These are phyloP conservation scores for Phialocephala sp. DNA, from an alignment of 2,329 filamentous ascomycete species.

Conservation along the genomic window DNA sequence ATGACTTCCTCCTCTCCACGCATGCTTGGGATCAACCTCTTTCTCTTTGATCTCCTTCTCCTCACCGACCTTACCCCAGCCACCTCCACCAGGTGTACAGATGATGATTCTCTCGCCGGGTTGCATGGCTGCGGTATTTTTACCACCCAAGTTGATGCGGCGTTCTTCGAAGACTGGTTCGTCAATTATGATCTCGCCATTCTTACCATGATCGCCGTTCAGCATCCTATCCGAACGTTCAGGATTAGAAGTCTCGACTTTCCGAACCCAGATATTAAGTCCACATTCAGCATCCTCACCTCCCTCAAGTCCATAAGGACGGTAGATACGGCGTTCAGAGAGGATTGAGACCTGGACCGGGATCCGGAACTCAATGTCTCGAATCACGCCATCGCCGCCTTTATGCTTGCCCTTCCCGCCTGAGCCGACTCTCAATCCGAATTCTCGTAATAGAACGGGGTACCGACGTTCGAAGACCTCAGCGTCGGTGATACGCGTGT, in stretches of 20 bases:
- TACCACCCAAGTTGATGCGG: constrained; percentile 75
- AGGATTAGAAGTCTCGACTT: constrained; percentile 63
- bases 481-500: constrained; percentile 81
- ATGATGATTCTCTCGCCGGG: constrained; percentile 80
- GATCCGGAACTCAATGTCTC: constrained; percentile 82
- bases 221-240: constrained; percentile 50
- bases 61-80: constrained; percentile 69
- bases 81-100: constrained; percentile 78
- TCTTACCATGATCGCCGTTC: constrained; percentile 25
- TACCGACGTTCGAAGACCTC: constrained; percentile 82
- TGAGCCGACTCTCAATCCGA: constrained; percentile 66
- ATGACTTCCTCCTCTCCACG: constrained; percentile 65
- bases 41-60: constrained; percentile 53
- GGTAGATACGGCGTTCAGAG: constrained; percentile 75
- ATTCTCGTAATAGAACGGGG: constrained; percentile 74
- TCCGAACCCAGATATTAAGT: constrained; percentile 85
- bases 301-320: constrained; percentile 83
- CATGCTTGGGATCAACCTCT: constrained; percentile 61
- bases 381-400: constrained; percentile 78
- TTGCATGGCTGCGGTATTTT: constrained; percentile 80
- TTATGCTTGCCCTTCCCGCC: constrained; percentile 68
- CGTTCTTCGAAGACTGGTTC: constrained; percentile 59
- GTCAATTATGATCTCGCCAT: constrained; percentile 33
- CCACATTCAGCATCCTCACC: constrained; percentile 81
- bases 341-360: constrained; percentile 81